Evolutionary conservation across 768 basidiomycete genomes (phyloP).

Genomic region (Tricholoma sp.): DNA sequence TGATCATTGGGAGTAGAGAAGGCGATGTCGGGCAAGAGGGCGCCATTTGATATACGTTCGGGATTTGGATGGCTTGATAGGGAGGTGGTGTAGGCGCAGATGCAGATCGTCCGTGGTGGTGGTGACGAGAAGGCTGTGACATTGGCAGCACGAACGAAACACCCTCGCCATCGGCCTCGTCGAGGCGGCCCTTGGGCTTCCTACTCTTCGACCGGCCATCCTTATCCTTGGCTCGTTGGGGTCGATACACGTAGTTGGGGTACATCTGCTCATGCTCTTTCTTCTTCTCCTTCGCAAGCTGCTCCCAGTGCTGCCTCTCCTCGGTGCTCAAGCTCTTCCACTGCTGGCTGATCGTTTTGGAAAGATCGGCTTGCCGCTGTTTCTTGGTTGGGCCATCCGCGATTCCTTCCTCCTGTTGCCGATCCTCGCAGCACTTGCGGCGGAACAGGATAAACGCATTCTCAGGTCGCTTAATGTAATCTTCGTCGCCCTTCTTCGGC

Average conservation of each 20-base stretch:
- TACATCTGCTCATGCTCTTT: conserved; percentile 72
- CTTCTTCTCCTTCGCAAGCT: conserved; percentile 73
- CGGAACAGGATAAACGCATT: conserved; percentile 86
- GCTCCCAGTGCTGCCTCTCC: conserved; percentile 72
- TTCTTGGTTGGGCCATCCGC: conserved; percentile 52
- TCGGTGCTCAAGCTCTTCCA: conserved; percentile 66
- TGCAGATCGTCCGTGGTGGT: conserved; percentile 35
- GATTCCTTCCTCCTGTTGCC: conserved; percentile 48
- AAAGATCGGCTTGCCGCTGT: conserved; percentile 63
- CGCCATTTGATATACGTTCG: conserved; percentile 47
- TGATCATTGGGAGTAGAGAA: conserved; percentile 53
- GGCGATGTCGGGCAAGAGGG: conserved; percentile 65
- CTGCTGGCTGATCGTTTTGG: conserved; percentile 77
- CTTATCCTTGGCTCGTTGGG: conserved; percentile 57
- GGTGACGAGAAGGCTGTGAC: conserved; percentile 22
- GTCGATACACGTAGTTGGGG: conserved; percentile 76
- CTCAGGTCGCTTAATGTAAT: conserved; percentile 80
- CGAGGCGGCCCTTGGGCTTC: conserved; percentile 34
- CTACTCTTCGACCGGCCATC: conserved; percentile 42
- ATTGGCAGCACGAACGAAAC: conserved; percentile 38
- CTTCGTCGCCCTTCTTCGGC: conserved; percentile 71
- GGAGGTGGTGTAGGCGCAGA: conserved; percentile 64
- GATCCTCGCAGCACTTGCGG: conserved; percentile 71
- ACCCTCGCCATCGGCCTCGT: conserved; percentile 28
- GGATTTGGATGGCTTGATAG: conserved; percentile 65